Evolutionary conservation across 345 rosid genomes (phyloP), one percentile per base, ranked within the genome.

Genomic region (Erysimum cheiranthoides): DNA sequence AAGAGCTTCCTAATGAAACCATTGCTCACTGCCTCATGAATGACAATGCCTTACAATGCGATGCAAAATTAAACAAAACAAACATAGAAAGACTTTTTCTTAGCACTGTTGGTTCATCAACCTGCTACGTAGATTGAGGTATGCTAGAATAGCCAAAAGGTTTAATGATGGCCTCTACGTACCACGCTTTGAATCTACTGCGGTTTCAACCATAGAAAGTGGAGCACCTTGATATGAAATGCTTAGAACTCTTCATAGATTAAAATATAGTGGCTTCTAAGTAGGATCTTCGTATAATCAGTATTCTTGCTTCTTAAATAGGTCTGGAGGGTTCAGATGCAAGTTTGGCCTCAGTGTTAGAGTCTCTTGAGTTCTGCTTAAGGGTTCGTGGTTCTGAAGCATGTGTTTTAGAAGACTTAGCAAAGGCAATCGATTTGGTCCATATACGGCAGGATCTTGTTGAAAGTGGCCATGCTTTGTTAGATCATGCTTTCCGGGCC

Each of bases 301-400:
- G 30, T 30, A 39, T 58, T 28, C 6, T 50, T 59, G 40, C 52
- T 52, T 38, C 74, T 27, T 74, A 67, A 27, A 31, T 78, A 93
- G 98, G 97, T 78, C 71, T 91, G 82, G 94, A 90, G 76, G 94
- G 97, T 66, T 93, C 90, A 70, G 98, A 93, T 88, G 86, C 98
- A 82, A 89, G 92, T 73, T 80, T 91, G 70, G 92, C 93, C 45
- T 87, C 96, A 34, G 92, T 91, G 6, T 78, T 91, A 50, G 96
- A 90, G 78, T 91, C 96, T 74, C 85, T 90, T 80, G 98, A 91
- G 57, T 93, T 91, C 83, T 91, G 96, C 79, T 76, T 90, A 80
- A 90, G 85, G 73, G 89, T 87, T 68, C 92, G 98, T 71, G 98
- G 98, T 77, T 93, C 97, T 53, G 98, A 91, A 85, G 95, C 95